Percentiles rank a stretch among this genome's conserved stretches.
phyloP scores from a whole-genome alignment of 1,284 basidiomycete species.

The Cystobasidiaceae sp. region DNA sequence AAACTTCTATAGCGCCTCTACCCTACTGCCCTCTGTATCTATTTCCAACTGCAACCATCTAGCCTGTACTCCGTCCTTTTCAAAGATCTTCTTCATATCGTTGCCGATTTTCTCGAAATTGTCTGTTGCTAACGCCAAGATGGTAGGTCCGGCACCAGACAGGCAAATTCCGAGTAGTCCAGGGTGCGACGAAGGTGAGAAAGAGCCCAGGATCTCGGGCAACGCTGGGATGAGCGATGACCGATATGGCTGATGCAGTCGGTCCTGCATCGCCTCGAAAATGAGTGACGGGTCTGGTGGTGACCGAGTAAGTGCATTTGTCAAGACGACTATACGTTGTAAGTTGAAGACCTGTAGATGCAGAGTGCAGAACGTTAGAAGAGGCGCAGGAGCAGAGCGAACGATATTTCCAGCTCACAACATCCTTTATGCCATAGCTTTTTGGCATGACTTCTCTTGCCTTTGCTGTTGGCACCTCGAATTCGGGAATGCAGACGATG shows the following conservation, averaged over 20 bases:
- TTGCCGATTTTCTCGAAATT: slow-evolving; percentile 59
- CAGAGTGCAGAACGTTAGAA: neutral
- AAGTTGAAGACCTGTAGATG: slow-evolving; percentile 83
- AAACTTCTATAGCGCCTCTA: slow-evolving; percentile 12
- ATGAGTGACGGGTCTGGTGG: slow-evolving; percentile 92
- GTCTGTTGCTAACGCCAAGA: slow-evolving; percentile 86
- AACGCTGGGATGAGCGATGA: slow-evolving; percentile 79
- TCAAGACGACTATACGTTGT: slow-evolving; percentile 94
- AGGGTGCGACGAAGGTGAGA: slow-evolving; percentile 83
- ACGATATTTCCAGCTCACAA: slow-evolving; percentile 60
- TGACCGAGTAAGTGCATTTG: slow-evolving; percentile 81
- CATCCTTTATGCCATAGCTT: slow-evolving; percentile 79
- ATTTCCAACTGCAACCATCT: slow-evolving; percentile 38
- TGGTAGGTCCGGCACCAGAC: slow-evolving; percentile 95
- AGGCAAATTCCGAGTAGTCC: slow-evolving; percentile 95
- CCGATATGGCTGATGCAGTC: slow-evolving; percentile 94
- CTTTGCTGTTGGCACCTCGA: slow-evolving; percentile 93
- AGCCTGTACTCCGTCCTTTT: slow-evolving; percentile 34
- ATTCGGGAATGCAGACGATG: slow-evolving; percentile 88
- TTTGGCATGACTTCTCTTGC: slow-evolving; percentile 82
- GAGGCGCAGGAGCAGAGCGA: neutral
- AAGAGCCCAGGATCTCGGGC: slow-evolving; percentile 76
- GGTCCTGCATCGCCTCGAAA: slow-evolving; percentile 99
- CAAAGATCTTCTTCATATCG: slow-evolving; percentile 36
- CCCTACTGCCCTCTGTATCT: slow-evolving; percentile 21